A percentile compares a stretch with the other conserved stretches of the same genome.
phyloP scores from a whole-genome alignment of 2,329 filamentous ascomycete genomes.

The Podosphaera xanthii region DNA sequence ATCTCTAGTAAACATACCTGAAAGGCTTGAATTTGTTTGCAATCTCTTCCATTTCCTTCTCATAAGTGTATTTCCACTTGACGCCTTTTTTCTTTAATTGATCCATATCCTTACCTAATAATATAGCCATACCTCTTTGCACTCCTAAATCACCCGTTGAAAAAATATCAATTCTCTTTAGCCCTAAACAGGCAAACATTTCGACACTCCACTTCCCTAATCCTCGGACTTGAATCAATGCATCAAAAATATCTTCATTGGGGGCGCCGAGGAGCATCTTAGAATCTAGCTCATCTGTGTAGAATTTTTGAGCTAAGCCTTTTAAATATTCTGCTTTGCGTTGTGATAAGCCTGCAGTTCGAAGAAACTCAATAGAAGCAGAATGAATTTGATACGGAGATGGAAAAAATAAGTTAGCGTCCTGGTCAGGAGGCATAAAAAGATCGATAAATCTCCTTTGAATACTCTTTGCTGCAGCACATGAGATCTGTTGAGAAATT shows the following conservation, averaged over 20 bases:
- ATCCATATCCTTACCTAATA: constrained; percentile 57
- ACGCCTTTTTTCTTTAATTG: constrained; percentile 62
- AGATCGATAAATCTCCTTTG: constrained; percentile 62
- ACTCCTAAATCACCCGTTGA: constrained; percentile 80
- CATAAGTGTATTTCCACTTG: constrained; percentile 97
- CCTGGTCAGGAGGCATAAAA: constrained; percentile 27
- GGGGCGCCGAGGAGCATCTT: constrained; percentile 52
- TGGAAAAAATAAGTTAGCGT: constrained; percentile 33
- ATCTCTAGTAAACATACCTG: constrained; percentile 22
- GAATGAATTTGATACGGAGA: constrained; percentile 48
- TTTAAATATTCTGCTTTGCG: constrained; percentile 90
- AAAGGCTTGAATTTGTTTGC: constrained; percentile 68
- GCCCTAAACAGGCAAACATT: constrained; percentile 93
- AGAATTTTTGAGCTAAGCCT: constrained; percentile 67
- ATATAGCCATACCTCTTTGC: constrained; percentile 79
- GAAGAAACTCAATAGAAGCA: constrained; percentile 41
- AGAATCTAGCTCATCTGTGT: constrained; percentile 48
- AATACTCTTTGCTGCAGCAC: constrained; percentile 74
- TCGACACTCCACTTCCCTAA: constrained; percentile 81
- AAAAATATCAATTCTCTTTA: constrained; percentile 89
- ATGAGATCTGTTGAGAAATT: constrained; percentile 89
- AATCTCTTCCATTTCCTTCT: constrained; percentile 73
- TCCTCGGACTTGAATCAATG: constrained; percentile 65
- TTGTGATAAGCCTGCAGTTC: constrained; percentile 72
- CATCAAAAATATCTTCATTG: constrained; percentile 69